Evolutionary conservation across 2,329 filamentous ascomycete genomes (phyloP).

Genomic region (Aspergillus costaricaensis): DNA sequence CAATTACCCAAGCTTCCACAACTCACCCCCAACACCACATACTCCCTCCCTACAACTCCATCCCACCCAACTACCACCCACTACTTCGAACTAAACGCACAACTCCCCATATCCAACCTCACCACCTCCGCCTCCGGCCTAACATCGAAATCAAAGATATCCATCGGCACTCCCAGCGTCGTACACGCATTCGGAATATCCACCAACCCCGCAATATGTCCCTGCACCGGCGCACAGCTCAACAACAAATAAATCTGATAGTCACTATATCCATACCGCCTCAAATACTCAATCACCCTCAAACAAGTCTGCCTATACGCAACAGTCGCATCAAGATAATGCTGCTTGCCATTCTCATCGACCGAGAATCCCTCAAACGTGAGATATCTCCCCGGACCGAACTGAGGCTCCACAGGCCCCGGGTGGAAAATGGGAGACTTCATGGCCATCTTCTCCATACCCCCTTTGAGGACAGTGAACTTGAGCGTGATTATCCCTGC

Average conservation of each 20-base stretch:
- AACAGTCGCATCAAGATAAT: conserved; percentile 82
- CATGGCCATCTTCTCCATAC: conserved; percentile 71
- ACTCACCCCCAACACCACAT: no score
- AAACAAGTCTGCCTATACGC: conserved; percentile 82
- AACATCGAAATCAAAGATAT: conserved; percentile 95
- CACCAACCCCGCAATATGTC: conserved; percentile 84
- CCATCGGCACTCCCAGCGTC: conserved; percentile 83
- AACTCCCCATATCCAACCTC: conserved; percentile 69
- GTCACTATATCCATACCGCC: conserved; percentile 67
- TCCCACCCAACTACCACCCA: conserved; percentile 3
- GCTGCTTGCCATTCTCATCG: conserved; percentile 83
- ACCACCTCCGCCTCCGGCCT: conserved; percentile 63
- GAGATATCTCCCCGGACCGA: conserved; percentile 76
- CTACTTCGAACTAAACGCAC: conserved; percentile 59
- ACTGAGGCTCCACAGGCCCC: conserved; percentile 84
- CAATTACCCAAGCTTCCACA: no score
- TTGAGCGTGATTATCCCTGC: conserved; percentile 88
- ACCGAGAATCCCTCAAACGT: conserved; percentile 91
- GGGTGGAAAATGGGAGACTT: conserved; percentile 84
- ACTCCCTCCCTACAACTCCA: no score
- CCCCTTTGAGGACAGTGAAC: conserved; percentile 82
- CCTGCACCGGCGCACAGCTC: conserved; percentile 83
- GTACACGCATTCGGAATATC: conserved; percentile 92
- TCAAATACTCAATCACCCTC: conserved; percentile 76
- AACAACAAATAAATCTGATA: conserved; percentile 86